A percentile compares a stretch with the other conserved stretches of the same genome.
These are phyloP conservation scores for Daldinia childiae DNA, from an alignment of 495 filamentous ascomycete species.

Conservation along the genomic window DNA sequence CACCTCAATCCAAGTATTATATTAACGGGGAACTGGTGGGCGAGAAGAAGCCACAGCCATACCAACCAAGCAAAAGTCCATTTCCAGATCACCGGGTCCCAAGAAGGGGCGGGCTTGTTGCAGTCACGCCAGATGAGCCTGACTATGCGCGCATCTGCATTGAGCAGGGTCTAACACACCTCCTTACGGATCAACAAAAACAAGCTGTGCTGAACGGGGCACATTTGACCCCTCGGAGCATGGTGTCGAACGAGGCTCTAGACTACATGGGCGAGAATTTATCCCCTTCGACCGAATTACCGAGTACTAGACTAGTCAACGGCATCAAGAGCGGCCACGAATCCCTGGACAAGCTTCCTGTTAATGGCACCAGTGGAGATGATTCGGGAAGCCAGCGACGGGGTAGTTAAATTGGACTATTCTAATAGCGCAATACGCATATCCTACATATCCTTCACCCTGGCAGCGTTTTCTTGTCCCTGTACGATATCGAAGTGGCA, in stretches of 20 bases:
- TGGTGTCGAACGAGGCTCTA: slow-evolving; percentile 44
- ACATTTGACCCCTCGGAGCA: slow-evolving; percentile 45
- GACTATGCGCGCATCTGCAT: slow-evolving; percentile 57
- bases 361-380: slow-evolving; percentile 38
- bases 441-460: slow-evolving; percentile 2
- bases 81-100: slow-evolving; percentile 59
- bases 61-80: slow-evolving; percentile 52
- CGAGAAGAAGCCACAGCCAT: slow-evolving; percentile 51
- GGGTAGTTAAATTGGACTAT: not conserved
- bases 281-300: slow-evolving; percentile 39
- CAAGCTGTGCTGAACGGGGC: slow-evolving; percentile 40
- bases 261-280: slow-evolving; percentile 39
- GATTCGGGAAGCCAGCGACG: slow-evolving; percentile 19
- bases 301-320: slow-evolving; percentile 34
- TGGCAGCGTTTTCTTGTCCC: slow-evolving; percentile 17
- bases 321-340: slow-evolving; percentile 39
- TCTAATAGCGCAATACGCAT: not conserved
- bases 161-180: slow-evolving; percentile 56
- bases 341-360: slow-evolving; percentile 31
- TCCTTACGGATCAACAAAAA: slow-evolving; percentile 50
- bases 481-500: slow-evolving; percentile 40
- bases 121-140: slow-evolving; percentile 56
- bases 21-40: slow-evolving; percentile 56
- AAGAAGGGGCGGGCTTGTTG: slow-evolving; percentile 54
- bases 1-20: slow-evolving; percentile 58